A percentile compares a stretch with the other conserved stretches of the same genome.
phyloP scores from a whole-genome alignment of 345 rosid species.

The Bretschneidera sinensis region DNA sequence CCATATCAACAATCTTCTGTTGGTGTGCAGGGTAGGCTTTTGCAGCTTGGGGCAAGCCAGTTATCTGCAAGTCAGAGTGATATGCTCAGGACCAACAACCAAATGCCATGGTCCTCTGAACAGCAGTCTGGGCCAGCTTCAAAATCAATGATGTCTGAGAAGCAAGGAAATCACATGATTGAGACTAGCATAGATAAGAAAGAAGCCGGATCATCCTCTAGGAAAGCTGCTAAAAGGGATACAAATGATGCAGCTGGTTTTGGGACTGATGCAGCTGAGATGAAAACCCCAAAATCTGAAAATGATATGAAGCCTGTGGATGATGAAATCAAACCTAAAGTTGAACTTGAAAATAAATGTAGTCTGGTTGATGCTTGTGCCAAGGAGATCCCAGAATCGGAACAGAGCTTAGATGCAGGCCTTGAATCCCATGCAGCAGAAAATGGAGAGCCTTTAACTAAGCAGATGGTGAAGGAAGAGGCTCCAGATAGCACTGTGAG shows the following conservation, averaged over 20 bases:
- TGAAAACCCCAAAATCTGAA: conserved; percentile 34
- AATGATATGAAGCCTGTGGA: conserved; percentile 23
- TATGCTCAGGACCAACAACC: conserved; percentile 25
- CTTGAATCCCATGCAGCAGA: conserved; percentile 13
- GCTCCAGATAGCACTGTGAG: conserved; percentile 19
- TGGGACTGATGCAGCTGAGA: conserved; percentile 21
- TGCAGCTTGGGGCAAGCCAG: conserved; percentile 30
- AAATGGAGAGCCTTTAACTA: conserved; percentile 20
- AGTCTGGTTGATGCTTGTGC: background rate
- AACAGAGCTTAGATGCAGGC: conserved; percentile 2
- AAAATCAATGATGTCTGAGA: conserved; percentile 18
- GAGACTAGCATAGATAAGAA: conserved; percentile 23
- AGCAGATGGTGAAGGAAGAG: conserved; percentile 33
- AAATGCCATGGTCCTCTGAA: background rate
- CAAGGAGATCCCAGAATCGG: conserved; percentile 21
- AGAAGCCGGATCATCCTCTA: conserved; percentile 26
- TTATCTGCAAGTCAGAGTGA: conserved; percentile 26
- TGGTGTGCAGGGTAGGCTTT: conserved; percentile 24
- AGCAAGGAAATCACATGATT: conserved; percentile 18
- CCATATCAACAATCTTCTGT: conserved; percentile 29
- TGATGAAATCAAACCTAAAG: conserved; percentile 13
- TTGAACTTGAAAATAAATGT: conserved; percentile 22
- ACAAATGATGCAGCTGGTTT: too few relatives aligned
- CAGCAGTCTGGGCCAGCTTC: conserved; percentile 19
- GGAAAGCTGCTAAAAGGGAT: conserved; percentile 25